A percentile compares a stretch with the other conserved stretches of the same genome.
Conservation (phyloP, 78 protist species). For the Chrysochromulina tobinii region DNA sequence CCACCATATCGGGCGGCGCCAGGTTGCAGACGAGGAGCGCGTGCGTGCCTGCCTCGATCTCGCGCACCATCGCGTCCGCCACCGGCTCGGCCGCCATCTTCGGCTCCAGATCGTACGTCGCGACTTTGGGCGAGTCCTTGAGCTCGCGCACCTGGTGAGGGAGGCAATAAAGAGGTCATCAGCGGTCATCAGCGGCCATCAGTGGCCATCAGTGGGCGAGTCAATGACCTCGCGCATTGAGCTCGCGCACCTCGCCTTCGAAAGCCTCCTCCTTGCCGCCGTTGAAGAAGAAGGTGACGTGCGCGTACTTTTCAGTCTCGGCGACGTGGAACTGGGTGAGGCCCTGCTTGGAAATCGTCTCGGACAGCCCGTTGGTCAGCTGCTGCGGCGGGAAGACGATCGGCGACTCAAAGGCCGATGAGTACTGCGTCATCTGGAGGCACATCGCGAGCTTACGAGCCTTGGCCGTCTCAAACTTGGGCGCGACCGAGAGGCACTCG, state of each 20-base stretch:
- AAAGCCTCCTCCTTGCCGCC: conserved; percentile 35
- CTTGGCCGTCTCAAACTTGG: background rate
- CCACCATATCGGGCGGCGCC: conserved; percentile 51
- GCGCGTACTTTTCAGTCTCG: conserved; percentile 59
- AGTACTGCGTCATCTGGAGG: conserved; percentile 1
- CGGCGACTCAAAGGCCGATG: background rate
- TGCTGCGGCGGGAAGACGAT: background rate
- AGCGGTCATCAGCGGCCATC: background rate
- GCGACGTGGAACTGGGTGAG: conserved; percentile 43
- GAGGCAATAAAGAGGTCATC: conserved; percentile 10
- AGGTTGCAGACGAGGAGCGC: conserved; percentile 46
- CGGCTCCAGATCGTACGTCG: conserved; percentile 41
- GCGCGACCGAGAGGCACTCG: background rate
- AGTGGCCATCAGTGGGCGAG: background rate
- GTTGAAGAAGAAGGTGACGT: conserved; percentile 58
- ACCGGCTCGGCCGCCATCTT: conserved; percentile 22
- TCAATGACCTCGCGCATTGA: no score
- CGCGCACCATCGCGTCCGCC: background rate
- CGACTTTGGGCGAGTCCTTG: conserved; percentile 5
- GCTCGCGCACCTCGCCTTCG: conserved; percentile 28
- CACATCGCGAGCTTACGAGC: background rate
- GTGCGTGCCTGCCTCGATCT: background rate
- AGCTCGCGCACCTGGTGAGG: background rate
- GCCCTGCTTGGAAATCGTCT: background rate
- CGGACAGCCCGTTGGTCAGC: background rate